These are phyloP conservation scores for Kwoniella heveanensis DNA, from an alignment of 768 basidiomycete species.

Conservation along the genomic window DNA sequence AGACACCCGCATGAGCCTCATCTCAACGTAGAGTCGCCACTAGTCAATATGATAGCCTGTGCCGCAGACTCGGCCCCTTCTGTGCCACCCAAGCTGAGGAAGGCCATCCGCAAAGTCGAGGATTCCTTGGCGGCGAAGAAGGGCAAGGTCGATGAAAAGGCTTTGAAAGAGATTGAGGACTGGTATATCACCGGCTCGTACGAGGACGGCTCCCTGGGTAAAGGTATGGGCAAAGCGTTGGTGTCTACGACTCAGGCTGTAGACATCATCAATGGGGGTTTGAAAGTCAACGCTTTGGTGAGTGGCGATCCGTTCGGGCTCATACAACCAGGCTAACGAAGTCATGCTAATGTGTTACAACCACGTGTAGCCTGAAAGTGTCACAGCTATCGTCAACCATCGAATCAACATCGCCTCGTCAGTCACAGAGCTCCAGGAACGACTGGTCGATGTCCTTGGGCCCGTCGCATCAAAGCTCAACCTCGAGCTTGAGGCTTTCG, in stretches of 20 bases:
- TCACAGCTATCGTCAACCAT: conserved; percentile 50
- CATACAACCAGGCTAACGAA: too few species aligned
- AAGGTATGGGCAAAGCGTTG: conserved; percentile 32
- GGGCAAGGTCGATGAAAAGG: conserved; percentile 56
- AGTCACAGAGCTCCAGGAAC: conserved; percentile 39
- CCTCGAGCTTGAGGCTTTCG: conserved; percentile 46
- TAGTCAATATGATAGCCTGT: conserved; percentile 69
- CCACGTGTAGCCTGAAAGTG: conserved; percentile 42
- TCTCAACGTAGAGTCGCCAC: conserved; percentile 64
- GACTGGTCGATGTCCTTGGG: conserved; percentile 27
- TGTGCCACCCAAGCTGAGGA: conserved; percentile 52
- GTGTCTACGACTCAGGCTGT: conserved; percentile 48
- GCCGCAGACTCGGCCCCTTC: conserved; percentile 64
- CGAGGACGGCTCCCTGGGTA: conserved; percentile 26
- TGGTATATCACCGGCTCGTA: conserved; percentile 28
- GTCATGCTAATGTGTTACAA: not conserved
- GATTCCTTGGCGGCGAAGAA: conserved; percentile 14
- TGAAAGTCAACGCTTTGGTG: conserved; percentile 46
- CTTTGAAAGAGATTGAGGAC: conserved; percentile 60
- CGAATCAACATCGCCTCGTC: conserved; percentile 51
- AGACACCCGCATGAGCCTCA: conserved; percentile 42
- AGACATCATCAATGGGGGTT: conserved; percentile 47
- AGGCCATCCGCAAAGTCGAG: conserved; percentile 27
- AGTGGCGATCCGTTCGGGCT: too few species aligned
- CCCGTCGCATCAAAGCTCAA: conserved; percentile 42